phyloP scores from a whole-genome alignment of 2,329 filamentous ascomycete species.

The Lojkania enalia region DNA sequence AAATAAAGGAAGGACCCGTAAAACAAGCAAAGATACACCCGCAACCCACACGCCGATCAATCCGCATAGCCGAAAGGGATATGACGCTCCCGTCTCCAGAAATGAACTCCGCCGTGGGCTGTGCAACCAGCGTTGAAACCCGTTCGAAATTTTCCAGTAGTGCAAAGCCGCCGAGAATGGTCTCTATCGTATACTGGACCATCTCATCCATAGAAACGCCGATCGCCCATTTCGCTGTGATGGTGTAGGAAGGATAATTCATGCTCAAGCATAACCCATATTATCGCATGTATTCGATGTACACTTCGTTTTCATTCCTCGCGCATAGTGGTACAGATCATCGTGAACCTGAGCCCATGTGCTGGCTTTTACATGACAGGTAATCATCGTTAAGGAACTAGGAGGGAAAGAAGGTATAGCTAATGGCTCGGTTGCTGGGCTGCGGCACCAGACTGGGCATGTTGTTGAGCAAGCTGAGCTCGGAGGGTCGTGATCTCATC shows the following conservation, averaged over 20 bases:
- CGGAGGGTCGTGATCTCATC: slow-evolving; percentile 48
- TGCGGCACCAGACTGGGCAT: slow-evolving; percentile 29
- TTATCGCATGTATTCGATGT: slow-evolving; percentile 7
- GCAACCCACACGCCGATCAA: too few relatives aligned
- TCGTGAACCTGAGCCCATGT: neutral
- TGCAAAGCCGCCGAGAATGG: slow-evolving; percentile 9
- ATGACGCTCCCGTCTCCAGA: neutral
- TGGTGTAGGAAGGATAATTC: slow-evolving; percentile 2
- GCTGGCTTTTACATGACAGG: neutral
- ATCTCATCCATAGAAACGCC: slow-evolving; percentile 5
- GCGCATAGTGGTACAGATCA: slow-evolving; percentile 10
- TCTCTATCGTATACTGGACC: slow-evolving; percentile 37
- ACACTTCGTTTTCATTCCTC: slow-evolving; percentile 2
- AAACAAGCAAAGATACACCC: neutral
- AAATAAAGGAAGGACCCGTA: neutral
- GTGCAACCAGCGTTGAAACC: neutral
- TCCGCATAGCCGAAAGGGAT: neutral
- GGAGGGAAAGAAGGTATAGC: too few relatives aligned
- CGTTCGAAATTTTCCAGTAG: too few relatives aligned
- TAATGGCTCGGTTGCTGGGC: slow-evolving; percentile 3
- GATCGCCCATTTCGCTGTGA: slow-evolving; percentile 9
- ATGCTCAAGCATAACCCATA: slow-evolving; percentile 6
- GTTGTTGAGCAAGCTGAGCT: slow-evolving; percentile 42
- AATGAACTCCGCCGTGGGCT: neutral
- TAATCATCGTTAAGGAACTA: too few relatives aligned